A percentile compares a stretch with the other conserved stretches of the same genome.
Conservation (phyloP, 441 rosid species). For the Pelargonium australe region DNA sequence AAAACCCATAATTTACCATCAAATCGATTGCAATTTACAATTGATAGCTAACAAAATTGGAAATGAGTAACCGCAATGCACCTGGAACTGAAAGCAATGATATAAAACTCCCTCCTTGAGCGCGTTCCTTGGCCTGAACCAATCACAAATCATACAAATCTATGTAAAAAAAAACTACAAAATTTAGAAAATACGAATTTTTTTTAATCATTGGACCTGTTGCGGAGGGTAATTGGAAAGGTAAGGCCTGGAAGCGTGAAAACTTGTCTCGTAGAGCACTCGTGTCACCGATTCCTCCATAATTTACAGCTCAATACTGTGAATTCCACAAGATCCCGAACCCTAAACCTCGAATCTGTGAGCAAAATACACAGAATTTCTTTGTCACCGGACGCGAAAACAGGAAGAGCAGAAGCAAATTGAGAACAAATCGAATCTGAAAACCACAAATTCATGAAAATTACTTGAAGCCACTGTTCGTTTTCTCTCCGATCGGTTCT, state of each 20-base stretch:
- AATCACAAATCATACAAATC: slow-evolving; percentile 11
- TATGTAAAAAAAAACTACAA: slow-evolving; percentile 7
- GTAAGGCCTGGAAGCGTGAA: slow-evolving; percentile 58
- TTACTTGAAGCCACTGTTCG: neutral
- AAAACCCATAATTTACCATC: neutral
- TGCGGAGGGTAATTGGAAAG: slow-evolving; percentile 66
- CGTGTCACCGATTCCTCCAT: slow-evolving; percentile 27
- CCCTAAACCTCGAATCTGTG: slow-evolving; percentile 7
- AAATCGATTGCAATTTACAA: neutral
- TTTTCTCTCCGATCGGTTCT: neutral
- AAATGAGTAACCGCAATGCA: slow-evolving; percentile 17
- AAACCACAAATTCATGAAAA: neutral
- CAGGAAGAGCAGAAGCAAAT: neutral
- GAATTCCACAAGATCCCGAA: slow-evolving; percentile 12
- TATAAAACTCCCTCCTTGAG: slow-evolving; percentile 48
- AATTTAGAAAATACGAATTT: neutral
- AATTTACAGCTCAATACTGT: neutral
- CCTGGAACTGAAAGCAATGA: slow-evolving; percentile 50
- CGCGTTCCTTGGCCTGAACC: slow-evolving; percentile 41
- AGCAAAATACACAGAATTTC: neutral
- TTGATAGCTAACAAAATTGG: neutral
- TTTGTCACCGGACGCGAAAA: neutral
- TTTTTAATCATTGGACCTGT: slow-evolving; percentile 30
- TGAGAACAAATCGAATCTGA: neutral
- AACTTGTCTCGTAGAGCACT: slow-evolving; percentile 62